Percentiles rank a stretch among this genome's conserved stretches.
These are phyloP conservation scores for Alisma plantagoaquatica DNA, from an alignment of 106 monocot species.

Conservation along the genomic window DNA sequence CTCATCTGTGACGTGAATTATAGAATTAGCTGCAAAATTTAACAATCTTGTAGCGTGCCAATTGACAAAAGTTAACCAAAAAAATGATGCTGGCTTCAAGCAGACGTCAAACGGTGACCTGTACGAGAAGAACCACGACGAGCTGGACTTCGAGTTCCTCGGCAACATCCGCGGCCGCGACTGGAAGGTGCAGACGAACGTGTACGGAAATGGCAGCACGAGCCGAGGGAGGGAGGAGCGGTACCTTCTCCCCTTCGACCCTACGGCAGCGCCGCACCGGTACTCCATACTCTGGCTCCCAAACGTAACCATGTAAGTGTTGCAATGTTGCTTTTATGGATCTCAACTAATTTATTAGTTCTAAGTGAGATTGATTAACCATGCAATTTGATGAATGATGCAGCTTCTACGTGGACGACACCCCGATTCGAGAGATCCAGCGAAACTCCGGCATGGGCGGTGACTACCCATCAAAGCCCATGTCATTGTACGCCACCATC, in stretches of 20 bases:
- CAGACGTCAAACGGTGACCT: constrained; percentile 79
- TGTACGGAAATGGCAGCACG: constrained; percentile 91
- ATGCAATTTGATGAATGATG: background rate
- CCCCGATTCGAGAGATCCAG: constrained; percentile 58
- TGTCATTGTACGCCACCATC: constrained; percentile 91
- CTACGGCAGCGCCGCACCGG: constrained; percentile 60
- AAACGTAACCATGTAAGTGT: constrained; percentile 41
- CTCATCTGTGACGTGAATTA: background rate
- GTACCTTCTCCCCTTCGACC: constrained; percentile 68
- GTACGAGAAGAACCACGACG: constrained; percentile 80
- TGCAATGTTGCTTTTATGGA: background rate
- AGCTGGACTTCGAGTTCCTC: constrained; percentile 90
- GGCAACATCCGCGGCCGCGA: constrained; percentile 69
- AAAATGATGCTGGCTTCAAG: background rate
- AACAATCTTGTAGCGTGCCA: too few relatives aligned
- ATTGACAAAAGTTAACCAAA: too few relatives aligned
- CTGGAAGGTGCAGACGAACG: constrained; percentile 84
- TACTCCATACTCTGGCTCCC: constrained; percentile 83
- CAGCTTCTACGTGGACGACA: constrained; percentile 83
- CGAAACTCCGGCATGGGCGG: constrained; percentile 39
- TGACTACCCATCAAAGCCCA: constrained; percentile 84
- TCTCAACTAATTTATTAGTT: background rate
- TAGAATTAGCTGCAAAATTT: background rate
- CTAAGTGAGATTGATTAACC: background rate
- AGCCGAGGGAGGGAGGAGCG: constrained; percentile 79